A percentile compares a stretch with the other conserved stretches of the same genome.
Conservation (phyloP, 2,329 filamentous ascomycete genomes). For the Cladosporium phlei region DNA sequence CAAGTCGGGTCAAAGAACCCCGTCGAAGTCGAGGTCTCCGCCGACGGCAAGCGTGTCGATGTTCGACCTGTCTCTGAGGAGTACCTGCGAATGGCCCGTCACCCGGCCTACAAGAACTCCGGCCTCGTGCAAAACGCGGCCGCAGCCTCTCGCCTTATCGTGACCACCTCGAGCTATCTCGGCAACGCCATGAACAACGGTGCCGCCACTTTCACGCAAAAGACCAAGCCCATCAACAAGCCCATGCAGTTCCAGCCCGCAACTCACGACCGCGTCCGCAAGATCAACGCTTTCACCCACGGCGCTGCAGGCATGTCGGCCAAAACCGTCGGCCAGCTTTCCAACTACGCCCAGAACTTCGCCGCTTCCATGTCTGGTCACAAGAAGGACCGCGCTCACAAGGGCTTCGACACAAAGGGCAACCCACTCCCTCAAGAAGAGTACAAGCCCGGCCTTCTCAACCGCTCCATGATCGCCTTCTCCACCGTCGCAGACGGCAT, state of each 20-base stretch:
- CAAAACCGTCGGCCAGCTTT: conserved; percentile 80
- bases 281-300: conserved; percentile 80
- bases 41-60: conserved; percentile 63
- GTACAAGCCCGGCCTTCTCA: conserved; percentile 88
- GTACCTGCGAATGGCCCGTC: conserved; percentile 71
- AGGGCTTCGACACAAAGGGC: conserved; percentile 66
- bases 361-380: conserved; percentile 70
- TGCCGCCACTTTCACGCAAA: conserved; percentile 75
- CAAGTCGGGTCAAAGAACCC: conserved; percentile 88
- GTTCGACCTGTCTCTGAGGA: conserved; percentile 64
- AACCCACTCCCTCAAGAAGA: conserved; percentile 46
- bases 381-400: conserved; percentile 49
- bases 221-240: conserved; percentile 69
- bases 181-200: conserved; percentile 71
- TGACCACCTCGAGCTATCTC: conserved; percentile 77
- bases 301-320: conserved; percentile 74
- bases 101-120: conserved; percentile 88
- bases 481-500: conserved; percentile 91
- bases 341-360: conserved; percentile 81
- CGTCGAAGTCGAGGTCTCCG: conserved; percentile 70
- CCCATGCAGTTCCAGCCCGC: conserved; percentile 83
- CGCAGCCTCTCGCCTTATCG: conserved; percentile 83
- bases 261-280: conserved; percentile 79
- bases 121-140: conserved; percentile 81
- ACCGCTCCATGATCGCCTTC: conserved; percentile 95